These are phyloP conservation scores for Calocybe indica DNA, from an alignment of 768 basidiomycete genomes.

Conservation along the genomic window DNA sequence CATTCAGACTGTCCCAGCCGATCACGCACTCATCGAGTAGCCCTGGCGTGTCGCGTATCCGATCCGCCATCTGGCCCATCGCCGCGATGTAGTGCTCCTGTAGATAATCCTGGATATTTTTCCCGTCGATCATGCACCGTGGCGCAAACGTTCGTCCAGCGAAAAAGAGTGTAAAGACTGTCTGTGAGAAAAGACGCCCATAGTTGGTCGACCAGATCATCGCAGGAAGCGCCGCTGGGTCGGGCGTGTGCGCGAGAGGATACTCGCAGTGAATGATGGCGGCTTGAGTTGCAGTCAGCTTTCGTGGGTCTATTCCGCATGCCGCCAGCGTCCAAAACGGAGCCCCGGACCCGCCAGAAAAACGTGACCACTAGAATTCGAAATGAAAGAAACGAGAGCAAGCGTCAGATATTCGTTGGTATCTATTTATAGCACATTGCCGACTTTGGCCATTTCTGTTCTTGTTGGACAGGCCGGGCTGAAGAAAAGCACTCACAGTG, in stretches of 20 bases:
- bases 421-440: too few species aligned
- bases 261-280: conserved; percentile 90
- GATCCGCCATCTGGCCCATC: conserved; percentile 68
- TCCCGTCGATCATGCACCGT: conserved; percentile 82
- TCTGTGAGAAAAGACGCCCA: conserved; percentile 79
- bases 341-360: conserved; percentile 90
- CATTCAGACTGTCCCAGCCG: conserved; percentile 97
- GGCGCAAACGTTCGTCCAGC: conserved; percentile 88
- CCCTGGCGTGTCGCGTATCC: conserved; percentile 67
- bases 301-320: conserved; percentile 83
- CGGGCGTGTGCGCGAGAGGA: conserved; percentile 50
- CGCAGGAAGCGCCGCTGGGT: conserved; percentile 73
- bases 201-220: conserved; percentile 99
- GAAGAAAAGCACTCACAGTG: conserved; percentile 47
- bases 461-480: neutral
- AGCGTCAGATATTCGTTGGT: neutral
- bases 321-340: conserved; percentile 91
- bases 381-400: conserved; percentile 1
- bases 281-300: conserved; percentile 80
- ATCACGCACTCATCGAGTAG: conserved; percentile 84
- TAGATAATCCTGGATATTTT: conserved; percentile 88
- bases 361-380: conserved; percentile 78
- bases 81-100: conserved; percentile 74
- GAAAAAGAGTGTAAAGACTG: conserved; percentile 93
- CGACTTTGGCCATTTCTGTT: too few species aligned